Conservation (phyloP, 306 rosid species). For the Begonia loranthoides region DNA sequence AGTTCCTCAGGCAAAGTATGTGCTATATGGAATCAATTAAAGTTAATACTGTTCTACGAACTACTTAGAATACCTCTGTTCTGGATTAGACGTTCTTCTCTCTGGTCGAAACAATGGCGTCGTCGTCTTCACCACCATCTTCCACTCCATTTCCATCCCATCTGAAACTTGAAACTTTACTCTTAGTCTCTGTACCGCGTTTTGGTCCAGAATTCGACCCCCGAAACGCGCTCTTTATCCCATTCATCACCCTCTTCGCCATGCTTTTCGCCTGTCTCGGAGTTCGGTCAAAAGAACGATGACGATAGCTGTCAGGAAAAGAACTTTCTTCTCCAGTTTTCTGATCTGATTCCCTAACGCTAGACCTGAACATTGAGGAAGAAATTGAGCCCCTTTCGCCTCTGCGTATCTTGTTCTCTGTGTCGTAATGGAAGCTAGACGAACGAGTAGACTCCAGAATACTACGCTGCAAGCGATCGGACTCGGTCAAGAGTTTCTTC, state of each 20-base stretch:
- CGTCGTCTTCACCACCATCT: constrained; percentile 2
- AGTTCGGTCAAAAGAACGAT: constrained; percentile 1
- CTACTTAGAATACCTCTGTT: no score
- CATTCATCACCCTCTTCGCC: constrained; percentile 32
- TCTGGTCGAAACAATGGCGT: constrained; percentile 1
- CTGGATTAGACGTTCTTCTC: background rate
- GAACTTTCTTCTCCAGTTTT: no score
- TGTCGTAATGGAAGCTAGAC: constrained; percentile 44
- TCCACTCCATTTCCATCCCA: constrained; percentile 1
- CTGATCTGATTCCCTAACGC: background rate
- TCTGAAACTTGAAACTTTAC: background rate
- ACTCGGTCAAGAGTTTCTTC: constrained; percentile 20
- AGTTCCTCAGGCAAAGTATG: no score
- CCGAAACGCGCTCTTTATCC: constrained; percentile 45
- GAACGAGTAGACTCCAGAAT: constrained; percentile 16
- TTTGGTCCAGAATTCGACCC: constrained; percentile 16
- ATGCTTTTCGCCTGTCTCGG: constrained; percentile 19
- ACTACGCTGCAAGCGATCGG: constrained; percentile 4
- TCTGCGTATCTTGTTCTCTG: constrained; percentile 19
- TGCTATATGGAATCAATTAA: no score
- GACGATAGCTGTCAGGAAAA: background rate
- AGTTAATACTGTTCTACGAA: no score
- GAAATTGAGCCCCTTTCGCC: constrained; percentile 44
- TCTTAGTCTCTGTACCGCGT: constrained; percentile 1
- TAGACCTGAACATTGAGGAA: constrained; percentile 23